A percentile compares a stretch with the other conserved stretches of the same genome.
Evolutionary conservation across 805 yeast species (phyloP).

Genomic region (Saturnispora besseyi): DNA sequence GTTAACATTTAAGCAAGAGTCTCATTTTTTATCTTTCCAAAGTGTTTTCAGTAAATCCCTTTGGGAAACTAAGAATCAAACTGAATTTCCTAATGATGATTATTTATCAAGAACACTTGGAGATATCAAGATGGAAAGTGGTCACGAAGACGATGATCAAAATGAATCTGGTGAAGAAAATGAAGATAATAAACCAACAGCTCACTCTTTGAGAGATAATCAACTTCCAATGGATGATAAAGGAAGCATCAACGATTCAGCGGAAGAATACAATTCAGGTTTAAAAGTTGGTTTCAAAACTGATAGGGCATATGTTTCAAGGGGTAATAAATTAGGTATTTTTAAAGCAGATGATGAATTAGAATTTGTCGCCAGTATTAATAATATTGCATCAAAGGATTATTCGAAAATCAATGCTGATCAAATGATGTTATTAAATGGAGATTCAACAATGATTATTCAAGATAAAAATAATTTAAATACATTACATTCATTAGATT

Average conservation of each 20-base stretch:
- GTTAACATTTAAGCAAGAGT: constrained; percentile 39
- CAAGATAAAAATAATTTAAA: constrained; percentile 41
- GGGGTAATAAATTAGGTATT: constrained; percentile 75
- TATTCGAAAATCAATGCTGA: constrained; percentile 39
- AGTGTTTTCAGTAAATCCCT: constrained; percentile 38
- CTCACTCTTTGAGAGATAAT: neutral
- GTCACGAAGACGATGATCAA: constrained; percentile 17
- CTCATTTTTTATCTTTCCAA: constrained; percentile 44
- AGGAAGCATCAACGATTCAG: neutral
- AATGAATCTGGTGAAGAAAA: constrained; percentile 33
- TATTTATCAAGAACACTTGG: constrained; percentile 46
- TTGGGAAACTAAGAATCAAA: constrained; percentile 53
- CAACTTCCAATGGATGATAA: neutral
- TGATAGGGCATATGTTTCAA: constrained; percentile 68
- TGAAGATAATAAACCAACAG: constrained; percentile 15
- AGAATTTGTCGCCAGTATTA: constrained; percentile 60
- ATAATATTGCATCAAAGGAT: constrained; percentile 46
- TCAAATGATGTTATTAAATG: constrained; percentile 67
- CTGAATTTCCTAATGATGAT: constrained; percentile 40
- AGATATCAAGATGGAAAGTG: constrained; percentile 26
- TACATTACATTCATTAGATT: constrained; percentile 63
- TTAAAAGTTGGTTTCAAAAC: constrained; percentile 63
- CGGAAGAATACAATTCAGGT: constrained; percentile 40
- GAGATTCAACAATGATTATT: constrained; percentile 60
- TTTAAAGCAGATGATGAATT: constrained; percentile 54